Evolutionary conservation across 2,329 filamentous ascomycete genomes (phyloP), one percentile per base, ranked within the genome.

Genomic region (Arthrobotrys sphaeroides): DNA sequence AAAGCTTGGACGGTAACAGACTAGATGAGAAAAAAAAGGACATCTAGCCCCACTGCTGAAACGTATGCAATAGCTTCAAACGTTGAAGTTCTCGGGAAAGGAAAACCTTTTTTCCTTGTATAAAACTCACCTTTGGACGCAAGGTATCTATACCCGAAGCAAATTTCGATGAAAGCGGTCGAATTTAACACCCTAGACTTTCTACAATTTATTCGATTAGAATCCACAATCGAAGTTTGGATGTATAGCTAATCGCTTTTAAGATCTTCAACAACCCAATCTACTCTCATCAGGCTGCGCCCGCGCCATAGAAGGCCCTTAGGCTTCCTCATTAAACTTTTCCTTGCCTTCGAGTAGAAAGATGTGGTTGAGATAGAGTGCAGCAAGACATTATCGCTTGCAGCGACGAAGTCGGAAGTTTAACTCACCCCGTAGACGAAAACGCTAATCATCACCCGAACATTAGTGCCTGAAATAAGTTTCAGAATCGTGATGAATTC

Each of bases 1-100:
- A 69, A 69, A 68, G 45, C 64, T 65, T 65, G 72, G 64, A 59
- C 57, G 72, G 40, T 69, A 75, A 75, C 72, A 69, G 72, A 57
- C 47, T 75, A 60, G 64, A 20, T 9, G 13, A 26, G 51, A 69
- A 57, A 60, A 59, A 20, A 5, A 9, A 26, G 51, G 65, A 57
- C 53, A 68, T 65, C 45, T 51, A 47, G 57, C 20, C 64, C 64
- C 62, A 57, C 62, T 5, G 33, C 31, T 75, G 69, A 67, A 75
- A 69, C 69, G 43, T 31, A 5, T 7, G 26, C 24, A 47, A 22
- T 51, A 42, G 26, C 13, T 42, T 60, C 36, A 38, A 38, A 55
- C 13, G 1, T 42, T 28, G 55, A 31, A 31, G 55, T 18, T 43
- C 31, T 43, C 55, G 13, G n/a, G 24, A 55, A 38, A 20, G 7